Percentiles rank a stretch among this genome's conserved stretches.
These are phyloP conservation scores for Pelargonium nanum DNA, from an alignment of 345 rosid genomes.

Conservation along the genomic window DNA sequence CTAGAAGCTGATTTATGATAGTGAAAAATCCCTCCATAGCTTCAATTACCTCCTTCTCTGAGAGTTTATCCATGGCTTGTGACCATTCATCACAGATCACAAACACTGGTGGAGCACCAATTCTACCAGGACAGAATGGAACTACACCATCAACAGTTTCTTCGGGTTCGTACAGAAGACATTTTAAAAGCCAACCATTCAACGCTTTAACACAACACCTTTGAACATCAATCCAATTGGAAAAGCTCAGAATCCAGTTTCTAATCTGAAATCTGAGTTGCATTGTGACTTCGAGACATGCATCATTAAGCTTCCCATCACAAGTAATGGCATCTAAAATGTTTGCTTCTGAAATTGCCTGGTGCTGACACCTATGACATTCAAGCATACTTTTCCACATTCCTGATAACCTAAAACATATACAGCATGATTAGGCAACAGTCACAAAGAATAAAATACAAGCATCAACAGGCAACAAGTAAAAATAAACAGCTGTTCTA, in stretches of 20 bases:
- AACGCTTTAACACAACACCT: slow-evolving; percentile 6
- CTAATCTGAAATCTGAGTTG: slow-evolving; percentile 7
- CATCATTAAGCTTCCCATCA: slow-evolving; percentile 21
- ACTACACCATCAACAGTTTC: background rate
- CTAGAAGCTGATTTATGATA: slow-evolving; percentile 18
- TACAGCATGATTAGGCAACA: background rate
- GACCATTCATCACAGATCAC: slow-evolving; percentile 41
- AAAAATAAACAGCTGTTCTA: too few species aligned
- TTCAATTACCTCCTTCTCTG: slow-evolving; percentile 31
- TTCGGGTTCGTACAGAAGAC: slow-evolving; percentile 15
- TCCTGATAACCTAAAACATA: slow-evolving; percentile 28
- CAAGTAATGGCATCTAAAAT: slow-evolving; percentile 25
- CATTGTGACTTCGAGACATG: slow-evolving; percentile 27
- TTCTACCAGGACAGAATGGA: slow-evolving; percentile 6
- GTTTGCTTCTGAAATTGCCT: slow-evolving; percentile 31
- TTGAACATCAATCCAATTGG: slow-evolving; percentile 6
- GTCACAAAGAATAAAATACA: background rate
- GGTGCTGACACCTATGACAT: slow-evolving; percentile 38
- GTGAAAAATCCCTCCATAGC: slow-evolving; percentile 20
- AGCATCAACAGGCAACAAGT: too few species aligned
- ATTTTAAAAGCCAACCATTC: slow-evolving; percentile 20
- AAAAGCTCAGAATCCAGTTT: slow-evolving; percentile 8
- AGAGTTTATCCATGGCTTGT: slow-evolving; percentile 23
- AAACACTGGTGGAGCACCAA: slow-evolving; percentile 23
- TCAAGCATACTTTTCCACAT: slow-evolving; percentile 71